These are phyloP conservation scores for Dalechampia spathulata DNA, from an alignment of 441 rosid genomes.

Conservation along the genomic window DNA sequence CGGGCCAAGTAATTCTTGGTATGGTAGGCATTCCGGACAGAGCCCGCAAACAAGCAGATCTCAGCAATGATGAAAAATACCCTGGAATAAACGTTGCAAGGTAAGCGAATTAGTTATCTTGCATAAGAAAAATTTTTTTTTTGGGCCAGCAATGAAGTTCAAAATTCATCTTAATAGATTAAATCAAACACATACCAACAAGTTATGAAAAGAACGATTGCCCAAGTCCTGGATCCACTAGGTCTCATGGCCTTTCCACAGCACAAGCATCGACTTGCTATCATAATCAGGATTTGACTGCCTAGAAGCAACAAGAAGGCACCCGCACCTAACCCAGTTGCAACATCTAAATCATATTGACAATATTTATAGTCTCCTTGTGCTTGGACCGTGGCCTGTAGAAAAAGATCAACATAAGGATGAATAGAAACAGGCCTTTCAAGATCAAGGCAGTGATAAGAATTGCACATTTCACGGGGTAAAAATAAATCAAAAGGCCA, in stretches of 20 bases:
- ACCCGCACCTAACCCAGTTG: conserved; percentile 70
- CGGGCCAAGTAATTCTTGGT: conserved; percentile 44
- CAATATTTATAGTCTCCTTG: conserved; percentile 35
- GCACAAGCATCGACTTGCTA: conserved; percentile 62
- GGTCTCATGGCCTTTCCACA: conserved; percentile 74
- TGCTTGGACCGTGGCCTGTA: conserved; percentile 34
- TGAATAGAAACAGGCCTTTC: neutral
- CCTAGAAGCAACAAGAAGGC: conserved; percentile 50
- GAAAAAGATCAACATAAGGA: conserved; percentile 8
- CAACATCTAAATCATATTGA: conserved; percentile 65
- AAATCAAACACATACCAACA: conserved; percentile 45
- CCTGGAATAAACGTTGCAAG: conserved; percentile 36
- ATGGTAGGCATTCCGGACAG: conserved; percentile 73
- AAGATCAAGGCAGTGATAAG: neutral
- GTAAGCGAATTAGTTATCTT: neutral
- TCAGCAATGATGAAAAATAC: conserved; percentile 76
- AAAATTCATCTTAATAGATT: neutral
- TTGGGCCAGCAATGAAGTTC: neutral
- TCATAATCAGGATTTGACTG: conserved; percentile 62
- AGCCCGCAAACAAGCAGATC: conserved; percentile 74
- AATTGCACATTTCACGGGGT: too few species aligned
- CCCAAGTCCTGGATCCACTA: conserved; percentile 68
- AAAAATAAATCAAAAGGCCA: too few species aligned
- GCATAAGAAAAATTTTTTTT: neutral
- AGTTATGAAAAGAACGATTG: conserved; percentile 61